Evolutionary conservation across 2,329 filamentous ascomycete genomes (phyloP), one percentile per base, ranked within the genome.

Genomic region (Penicillium sp.): DNA sequence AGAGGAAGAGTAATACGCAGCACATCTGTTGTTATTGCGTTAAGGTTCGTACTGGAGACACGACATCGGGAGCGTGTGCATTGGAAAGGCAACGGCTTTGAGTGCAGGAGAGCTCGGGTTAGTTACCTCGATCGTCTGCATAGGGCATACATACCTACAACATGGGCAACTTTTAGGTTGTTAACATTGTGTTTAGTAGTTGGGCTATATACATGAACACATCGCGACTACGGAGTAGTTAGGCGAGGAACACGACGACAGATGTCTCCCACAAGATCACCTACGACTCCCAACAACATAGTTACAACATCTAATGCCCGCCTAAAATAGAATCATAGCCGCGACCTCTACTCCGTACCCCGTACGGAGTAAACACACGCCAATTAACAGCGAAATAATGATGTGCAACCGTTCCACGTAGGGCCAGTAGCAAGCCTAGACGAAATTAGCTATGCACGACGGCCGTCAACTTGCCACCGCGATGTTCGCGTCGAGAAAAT

Each of bases 21-120:
- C 18, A 37, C 13, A 13, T 37, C 35, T 22, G 5, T n/a, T 4
- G 11, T 10, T 18, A 37, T 18, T 37, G 35, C 35, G 12, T 1
- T 31, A 31, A 31, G 5, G 29, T 31, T 13, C 8, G 13, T 41
- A 37, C 28, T 34, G 33, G 34, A 16, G 28, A 16, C 3, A 25
- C 22, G 8, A 25, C 22, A 25, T 25, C 19, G 34, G 22, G 41
- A 19, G 41, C 41, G 47, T 49, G 46, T 45, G 41, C 41, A 46
- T 50, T 50, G 41, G 8, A 2, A 33, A 30, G 11, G 5, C 11
- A 14, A 30, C 41, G 18, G 35, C 31, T 3, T 25, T 34, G 46
- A 2, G 37, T 29, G 44, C 14, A 29, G 46, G 2, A 16, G 22
- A 29, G 14, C 31, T 45, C 47, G 47, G 41, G 30, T 14, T 30